Conservation (phyloP, 257 asterid genomes). For the Voacanga thouarsii region DNA sequence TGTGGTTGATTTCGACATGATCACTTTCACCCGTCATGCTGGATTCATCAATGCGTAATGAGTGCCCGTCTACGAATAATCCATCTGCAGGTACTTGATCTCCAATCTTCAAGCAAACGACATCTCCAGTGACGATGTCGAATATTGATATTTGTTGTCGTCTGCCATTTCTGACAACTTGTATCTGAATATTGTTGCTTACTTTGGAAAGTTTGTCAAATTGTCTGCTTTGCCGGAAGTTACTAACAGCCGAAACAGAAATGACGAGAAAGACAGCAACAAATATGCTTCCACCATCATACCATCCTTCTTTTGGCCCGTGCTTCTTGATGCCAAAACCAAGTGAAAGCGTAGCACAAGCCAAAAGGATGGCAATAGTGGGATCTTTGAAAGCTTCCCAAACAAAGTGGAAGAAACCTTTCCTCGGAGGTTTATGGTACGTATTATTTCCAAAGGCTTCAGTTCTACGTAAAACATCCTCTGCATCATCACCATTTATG, state of each 20-base stretch:
- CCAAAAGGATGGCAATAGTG: constrained; percentile 30
- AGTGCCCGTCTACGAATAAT: constrained; percentile 37
- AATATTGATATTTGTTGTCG: constrained; percentile 32
- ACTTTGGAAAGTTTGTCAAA: constrained; percentile 29
- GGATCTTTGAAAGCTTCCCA: constrained; percentile 37
- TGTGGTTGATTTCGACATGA: constrained; percentile 27
- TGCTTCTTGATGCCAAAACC: constrained; percentile 40
- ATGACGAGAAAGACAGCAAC: constrained; percentile 40
- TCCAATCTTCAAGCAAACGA: constrained; percentile 43
- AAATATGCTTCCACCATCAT: constrained; percentile 43
- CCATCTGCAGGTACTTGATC: constrained; percentile 56
- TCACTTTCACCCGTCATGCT: constrained; percentile 47
- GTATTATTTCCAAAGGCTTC: constrained; percentile 38
- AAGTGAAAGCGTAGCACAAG: constrained; percentile 38
- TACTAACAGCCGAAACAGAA: constrained; percentile 30
- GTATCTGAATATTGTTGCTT: constrained; percentile 31
- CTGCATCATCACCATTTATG: constrained; percentile 18
- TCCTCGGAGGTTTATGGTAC: constrained; percentile 24
- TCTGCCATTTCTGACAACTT: constrained; percentile 34
- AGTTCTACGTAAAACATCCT: constrained; percentile 25
- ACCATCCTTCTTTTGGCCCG: constrained; percentile 39
- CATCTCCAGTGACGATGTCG: constrained; percentile 43
- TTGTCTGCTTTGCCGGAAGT: constrained; percentile 37
- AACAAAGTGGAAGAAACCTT: constrained; percentile 22
- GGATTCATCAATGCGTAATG: constrained; percentile 34